phyloP scores from a whole-genome alignment of 306 rosid genomes.

The Luffa aegyptiaca region DNA sequence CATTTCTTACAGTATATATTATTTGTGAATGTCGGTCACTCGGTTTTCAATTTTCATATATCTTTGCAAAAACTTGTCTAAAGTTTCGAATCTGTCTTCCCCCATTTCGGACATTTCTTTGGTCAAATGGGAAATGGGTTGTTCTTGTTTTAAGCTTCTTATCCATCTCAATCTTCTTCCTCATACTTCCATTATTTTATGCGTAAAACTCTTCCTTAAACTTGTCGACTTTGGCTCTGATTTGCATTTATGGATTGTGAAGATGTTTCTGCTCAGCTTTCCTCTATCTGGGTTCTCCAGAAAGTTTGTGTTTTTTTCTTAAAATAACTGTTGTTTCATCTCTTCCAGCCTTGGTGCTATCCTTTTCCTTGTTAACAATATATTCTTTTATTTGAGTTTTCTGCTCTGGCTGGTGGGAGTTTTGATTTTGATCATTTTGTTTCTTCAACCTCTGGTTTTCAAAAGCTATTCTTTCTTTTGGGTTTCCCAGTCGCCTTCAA shows the following conservation, averaged over 20 bases:
- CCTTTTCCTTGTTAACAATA: neutral
- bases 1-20: constrained; percentile 15
- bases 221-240: constrained; percentile 5
- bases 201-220: constrained; percentile 17
- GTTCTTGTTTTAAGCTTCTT: constrained; percentile 24
- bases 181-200: constrained; percentile 21
- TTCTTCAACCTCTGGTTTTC: neutral
- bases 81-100: constrained; percentile 49
- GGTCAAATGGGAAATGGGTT: constrained; percentile 29
- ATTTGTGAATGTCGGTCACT: constrained; percentile 31
- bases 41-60: constrained; percentile 20
- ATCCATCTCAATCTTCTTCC: constrained; percentile 20
- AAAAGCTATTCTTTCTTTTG: constrained; percentile 5
- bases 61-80: constrained; percentile 38
- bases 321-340: constrained; percentile 8
- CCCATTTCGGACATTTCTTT: constrained; percentile 21
- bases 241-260: constrained; percentile 10
- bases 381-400: constrained; percentile 11
- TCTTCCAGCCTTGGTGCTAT: constrained; percentile 12
- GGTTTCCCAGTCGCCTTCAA: neutral
- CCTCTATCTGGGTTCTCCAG: constrained; percentile 20
- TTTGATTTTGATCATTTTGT: neutral
- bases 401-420: neutral
- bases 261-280: constrained; percentile 7
- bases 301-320: constrained; percentile 8